Evolutionary conservation across 2,329 filamentous ascomycete species (phyloP).

Genomic region (Zalaria obscura): DNA sequence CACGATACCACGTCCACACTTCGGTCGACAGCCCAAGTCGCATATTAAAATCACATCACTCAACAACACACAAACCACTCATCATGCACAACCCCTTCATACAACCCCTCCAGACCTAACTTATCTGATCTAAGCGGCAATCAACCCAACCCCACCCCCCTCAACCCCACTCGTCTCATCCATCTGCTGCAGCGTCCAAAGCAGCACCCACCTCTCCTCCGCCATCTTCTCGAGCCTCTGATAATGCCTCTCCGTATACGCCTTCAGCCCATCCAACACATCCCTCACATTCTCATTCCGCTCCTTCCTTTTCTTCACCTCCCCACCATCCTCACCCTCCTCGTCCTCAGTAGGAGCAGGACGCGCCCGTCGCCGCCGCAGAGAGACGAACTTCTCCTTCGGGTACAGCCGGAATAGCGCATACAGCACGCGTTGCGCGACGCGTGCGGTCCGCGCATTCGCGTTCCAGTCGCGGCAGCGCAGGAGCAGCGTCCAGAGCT

Average conservation of each 20-base stretch:
- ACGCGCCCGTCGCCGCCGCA: conserved; percentile 6
- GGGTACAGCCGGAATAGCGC: conserved; percentile 70
- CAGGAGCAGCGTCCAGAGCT: conserved; percentile 70
- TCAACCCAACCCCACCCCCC: neutral
- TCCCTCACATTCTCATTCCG: conserved; percentile 60
- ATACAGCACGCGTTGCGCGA: conserved; percentile 76
- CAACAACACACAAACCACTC: too few relatives aligned
- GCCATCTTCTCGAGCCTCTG: conserved; percentile 76
- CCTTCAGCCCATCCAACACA: conserved; percentile 71
- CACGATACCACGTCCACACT: too few relatives aligned
- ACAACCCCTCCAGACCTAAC: too few relatives aligned
- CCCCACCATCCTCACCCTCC: conserved; percentile 15
- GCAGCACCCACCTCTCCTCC: conserved; percentile 87
- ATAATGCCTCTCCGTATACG: conserved; percentile 90
- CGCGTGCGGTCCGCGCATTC: conserved; percentile 70
- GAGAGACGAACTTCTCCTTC: conserved; percentile 53
- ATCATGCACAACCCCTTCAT: too few relatives aligned
- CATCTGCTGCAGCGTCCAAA: conserved; percentile 91
- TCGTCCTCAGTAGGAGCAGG: conserved; percentile 8
- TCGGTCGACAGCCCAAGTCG: too few relatives aligned
- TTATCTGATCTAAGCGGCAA: too few relatives aligned
- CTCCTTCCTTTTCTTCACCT: conserved; percentile 12
- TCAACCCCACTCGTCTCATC: conserved; percentile 42
- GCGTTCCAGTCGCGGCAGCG: conserved; percentile 94
- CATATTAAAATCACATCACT: too few relatives aligned